These are phyloP conservation scores for Candida tammaniensis DNA, from an alignment of 805 yeast species.

Conservation along the genomic window DNA sequence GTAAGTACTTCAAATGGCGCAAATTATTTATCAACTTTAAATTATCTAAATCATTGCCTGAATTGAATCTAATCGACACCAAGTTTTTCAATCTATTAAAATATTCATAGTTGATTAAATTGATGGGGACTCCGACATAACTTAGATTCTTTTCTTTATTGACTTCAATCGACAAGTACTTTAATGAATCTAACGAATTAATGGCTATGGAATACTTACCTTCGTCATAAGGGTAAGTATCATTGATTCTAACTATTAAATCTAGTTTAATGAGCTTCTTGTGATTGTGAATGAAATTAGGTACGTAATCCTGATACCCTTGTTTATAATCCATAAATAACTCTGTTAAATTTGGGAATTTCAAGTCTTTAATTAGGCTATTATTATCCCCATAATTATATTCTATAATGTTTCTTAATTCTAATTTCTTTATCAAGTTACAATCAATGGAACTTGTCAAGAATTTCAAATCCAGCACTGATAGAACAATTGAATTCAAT, in stretches of 20 bases:
- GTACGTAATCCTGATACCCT: constrained; percentile 38
- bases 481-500: constrained; percentile 2
- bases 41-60: constrained; percentile 17
- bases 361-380: constrained; percentile 3
- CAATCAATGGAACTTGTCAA: constrained; percentile 7
- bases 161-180: constrained; percentile 38
- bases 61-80: constrained; percentile 40
- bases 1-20: constrained; percentile 29
- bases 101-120: constrained; percentile 5
- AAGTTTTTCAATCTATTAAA: constrained; percentile 16
- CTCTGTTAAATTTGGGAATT: constrained; percentile 21
- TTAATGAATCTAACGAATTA: constrained; percentile 15
- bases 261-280: constrained; percentile 33
- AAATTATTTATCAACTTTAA: constrained; percentile 22
- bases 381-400: constrained; percentile 25
- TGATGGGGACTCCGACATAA: constrained; percentile 25
- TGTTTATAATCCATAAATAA: constrained; percentile 42
- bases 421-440: constrained; percentile 21
- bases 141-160: constrained; percentile 34
- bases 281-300: constrained; percentile 23
- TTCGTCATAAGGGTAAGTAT: constrained; percentile 18
- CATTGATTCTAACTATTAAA: constrained; percentile 39
- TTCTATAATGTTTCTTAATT: constrained; percentile 36
- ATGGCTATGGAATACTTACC: constrained; percentile 18
- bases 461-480: constrained; percentile 11